Evolutionary conservation across 2,329 filamentous ascomycete species (phyloP).

Genomic region (Blumeriella jaapii): DNA sequence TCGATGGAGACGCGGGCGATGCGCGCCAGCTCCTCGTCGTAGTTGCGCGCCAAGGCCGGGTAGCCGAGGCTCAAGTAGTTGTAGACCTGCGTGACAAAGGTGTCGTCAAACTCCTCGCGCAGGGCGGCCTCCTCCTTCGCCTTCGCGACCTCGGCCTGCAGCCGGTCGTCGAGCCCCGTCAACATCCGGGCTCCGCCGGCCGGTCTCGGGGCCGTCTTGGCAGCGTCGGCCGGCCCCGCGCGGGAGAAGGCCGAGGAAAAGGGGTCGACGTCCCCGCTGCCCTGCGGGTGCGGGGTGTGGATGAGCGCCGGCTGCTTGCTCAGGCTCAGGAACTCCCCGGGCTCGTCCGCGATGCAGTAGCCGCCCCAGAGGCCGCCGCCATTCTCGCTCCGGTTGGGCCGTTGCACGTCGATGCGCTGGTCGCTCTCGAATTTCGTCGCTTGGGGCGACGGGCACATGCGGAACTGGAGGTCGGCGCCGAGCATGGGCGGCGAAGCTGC

Average conservation of each 20-base stretch:
- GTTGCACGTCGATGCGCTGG: slow-evolving; percentile 46
- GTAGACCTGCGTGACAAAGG: slow-evolving; percentile 89
- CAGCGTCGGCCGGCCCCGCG: slow-evolving; percentile 9
- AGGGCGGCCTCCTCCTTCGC: slow-evolving; percentile 28
- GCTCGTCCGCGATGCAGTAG: slow-evolving; percentile 41
- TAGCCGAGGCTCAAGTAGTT: slow-evolving; percentile 94
- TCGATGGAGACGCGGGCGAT: slow-evolving; percentile 60
- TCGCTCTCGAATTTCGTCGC: slow-evolving; percentile 74
- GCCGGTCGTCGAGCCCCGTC: slow-evolving; percentile 22
- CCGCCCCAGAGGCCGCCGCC: slow-evolving; percentile 68
- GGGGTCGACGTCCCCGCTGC: slow-evolving; percentile 24
- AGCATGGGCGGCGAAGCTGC: slow-evolving; percentile 72
- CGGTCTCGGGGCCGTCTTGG: slow-evolving; percentile 6
- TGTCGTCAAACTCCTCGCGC: slow-evolving; percentile 62
- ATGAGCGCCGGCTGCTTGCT: slow-evolving; percentile 25
- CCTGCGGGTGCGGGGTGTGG: slow-evolving; percentile 28
- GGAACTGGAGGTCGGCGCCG: slow-evolving; percentile 68
- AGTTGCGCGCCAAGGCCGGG: slow-evolving; percentile 70
- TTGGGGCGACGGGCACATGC: slow-evolving; percentile 71
- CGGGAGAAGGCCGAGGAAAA: slow-evolving; percentile 23
- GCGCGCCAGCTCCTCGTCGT: slow-evolving; percentile 74
- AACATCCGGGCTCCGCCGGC: slow-evolving; percentile 25
- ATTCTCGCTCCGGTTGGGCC: slow-evolving; percentile 42
- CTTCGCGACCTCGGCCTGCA: slow-evolving; percentile 20
- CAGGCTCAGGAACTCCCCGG: slow-evolving; percentile 27